phyloP scores from a whole-genome alignment of 495 filamentous ascomycete species.

The Cercophora sp. region DNA sequence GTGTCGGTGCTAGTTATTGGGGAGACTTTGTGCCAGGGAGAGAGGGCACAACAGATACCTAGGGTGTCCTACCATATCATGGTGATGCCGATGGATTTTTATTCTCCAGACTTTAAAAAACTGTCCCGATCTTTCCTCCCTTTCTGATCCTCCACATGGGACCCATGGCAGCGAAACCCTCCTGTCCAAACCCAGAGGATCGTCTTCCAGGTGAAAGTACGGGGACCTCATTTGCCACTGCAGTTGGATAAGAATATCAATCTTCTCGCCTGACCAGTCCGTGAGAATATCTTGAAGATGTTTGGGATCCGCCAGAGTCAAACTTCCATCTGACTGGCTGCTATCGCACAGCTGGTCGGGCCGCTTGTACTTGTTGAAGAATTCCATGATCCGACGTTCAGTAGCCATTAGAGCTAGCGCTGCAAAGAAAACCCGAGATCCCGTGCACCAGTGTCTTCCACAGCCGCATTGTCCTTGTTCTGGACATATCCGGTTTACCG shows the following conservation, averaged over 20 bases:
- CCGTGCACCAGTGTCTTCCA: background rate
- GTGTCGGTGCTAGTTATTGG: background rate
- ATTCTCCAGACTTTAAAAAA: background rate
- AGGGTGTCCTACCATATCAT: background rate
- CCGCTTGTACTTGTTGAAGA: background rate
- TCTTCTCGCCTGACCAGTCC: background rate
- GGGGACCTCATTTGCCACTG: slow-evolving; percentile 8
- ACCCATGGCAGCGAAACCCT: background rate
- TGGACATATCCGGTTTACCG: background rate
- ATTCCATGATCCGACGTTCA: background rate
- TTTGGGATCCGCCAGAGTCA: background rate
- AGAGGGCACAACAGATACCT: background rate
- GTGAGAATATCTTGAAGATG: background rate
- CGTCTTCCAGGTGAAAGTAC: slow-evolving; percentile 1
- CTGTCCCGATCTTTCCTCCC: background rate
- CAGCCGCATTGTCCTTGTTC: background rate
- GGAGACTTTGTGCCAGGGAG: background rate
- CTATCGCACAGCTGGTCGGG: background rate
- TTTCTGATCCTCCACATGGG: background rate
- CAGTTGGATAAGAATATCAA: background rate
- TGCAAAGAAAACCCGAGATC: background rate
- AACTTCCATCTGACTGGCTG: background rate
- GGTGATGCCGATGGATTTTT: background rate
- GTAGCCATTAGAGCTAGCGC: background rate
- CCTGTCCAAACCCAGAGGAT: background rate